Evolutionary conservation across 768 basidiomycete genomes (phyloP).

Genomic region (Boletus fagicola): DNA sequence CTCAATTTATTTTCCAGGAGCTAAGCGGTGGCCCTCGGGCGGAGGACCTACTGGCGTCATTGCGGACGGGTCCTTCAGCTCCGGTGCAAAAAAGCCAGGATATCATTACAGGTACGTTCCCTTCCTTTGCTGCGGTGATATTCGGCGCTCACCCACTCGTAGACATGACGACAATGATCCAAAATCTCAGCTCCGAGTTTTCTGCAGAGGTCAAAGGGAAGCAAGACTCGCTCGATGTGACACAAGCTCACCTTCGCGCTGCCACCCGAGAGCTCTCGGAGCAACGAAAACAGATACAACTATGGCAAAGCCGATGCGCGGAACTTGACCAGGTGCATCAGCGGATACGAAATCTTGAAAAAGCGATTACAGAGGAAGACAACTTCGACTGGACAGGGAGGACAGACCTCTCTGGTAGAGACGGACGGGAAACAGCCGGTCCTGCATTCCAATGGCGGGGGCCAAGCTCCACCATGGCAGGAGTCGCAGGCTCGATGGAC

Average conservation of each 20-base stretch:
- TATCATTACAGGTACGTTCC: slow-evolving; percentile 64
- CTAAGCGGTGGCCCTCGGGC: slow-evolving; percentile 65
- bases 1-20: slow-evolving; percentile 45
- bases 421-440: slow-evolving; percentile 34
- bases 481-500: slow-evolving; percentile 63
- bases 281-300: slow-evolving; percentile 79
- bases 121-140: background rate
- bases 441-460: slow-evolving; percentile 75
- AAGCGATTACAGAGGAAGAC: slow-evolving; percentile 75
- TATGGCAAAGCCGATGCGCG: slow-evolving; percentile 67
- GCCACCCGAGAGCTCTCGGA: slow-evolving; percentile 90
- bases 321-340: slow-evolving; percentile 83
- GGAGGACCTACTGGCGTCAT: slow-evolving; percentile 75
- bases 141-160: slow-evolving; percentile 10
- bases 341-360: slow-evolving; percentile 80
- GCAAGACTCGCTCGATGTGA: slow-evolving; percentile 83
- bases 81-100: slow-evolving; percentile 89
- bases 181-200: slow-evolving; percentile 75
- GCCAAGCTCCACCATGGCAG: slow-evolving; percentile 61
- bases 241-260: slow-evolving; percentile 81
- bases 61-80: slow-evolving; percentile 69
- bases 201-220: slow-evolving; percentile 80
- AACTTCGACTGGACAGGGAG: slow-evolving; percentile 89
- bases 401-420: slow-evolving; percentile 41
- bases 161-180: slow-evolving; percentile 89